A percentile compares a stretch with the other conserved stretches of the same genome.
phyloP scores from a whole-genome alignment of 768 basidiomycete genomes.

The Trametes coccinea region DNA sequence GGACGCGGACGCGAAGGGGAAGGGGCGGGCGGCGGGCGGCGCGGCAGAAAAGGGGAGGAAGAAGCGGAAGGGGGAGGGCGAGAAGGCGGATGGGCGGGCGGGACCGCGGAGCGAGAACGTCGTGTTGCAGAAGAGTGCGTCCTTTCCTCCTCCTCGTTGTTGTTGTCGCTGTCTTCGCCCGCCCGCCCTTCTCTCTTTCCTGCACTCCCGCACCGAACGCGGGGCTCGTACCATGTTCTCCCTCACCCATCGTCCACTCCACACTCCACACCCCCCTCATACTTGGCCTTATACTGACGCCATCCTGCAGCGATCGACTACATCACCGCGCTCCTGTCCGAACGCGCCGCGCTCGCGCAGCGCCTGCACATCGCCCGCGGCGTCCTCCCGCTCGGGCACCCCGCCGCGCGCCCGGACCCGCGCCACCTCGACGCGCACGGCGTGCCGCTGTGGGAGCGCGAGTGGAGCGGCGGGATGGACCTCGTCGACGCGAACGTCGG shows the following conservation, averaged over 20 bases:
- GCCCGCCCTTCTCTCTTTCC: too few species aligned
- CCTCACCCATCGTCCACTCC: neutral
- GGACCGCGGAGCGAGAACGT: constrained; percentile 91
- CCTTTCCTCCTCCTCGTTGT: too few species aligned
- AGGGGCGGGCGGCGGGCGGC: constrained; percentile 12
- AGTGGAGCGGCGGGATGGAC: constrained; percentile 76
- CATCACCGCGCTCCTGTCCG: constrained; percentile 62
- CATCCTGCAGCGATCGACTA: constrained; percentile 76
- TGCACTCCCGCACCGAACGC: too few species aligned
- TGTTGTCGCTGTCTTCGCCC: too few species aligned
- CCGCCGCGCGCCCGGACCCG: constrained; percentile 42
- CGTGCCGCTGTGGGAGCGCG: constrained; percentile 72
- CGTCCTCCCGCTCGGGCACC: constrained; percentile 61
- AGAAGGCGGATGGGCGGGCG: constrained; percentile 80
- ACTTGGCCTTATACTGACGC: constrained; percentile 2
- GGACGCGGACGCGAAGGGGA: constrained; percentile 32
- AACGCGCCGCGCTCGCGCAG: constrained; percentile 55
- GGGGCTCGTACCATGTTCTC: too few species aligned
- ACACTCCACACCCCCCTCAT: neutral
- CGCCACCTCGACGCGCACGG: constrained; percentile 27
- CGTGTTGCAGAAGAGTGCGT: constrained; percentile 84
- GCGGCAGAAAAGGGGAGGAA: constrained; percentile 22
- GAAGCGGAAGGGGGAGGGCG: constrained; percentile 39
- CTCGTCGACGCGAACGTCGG: constrained; percentile 38
- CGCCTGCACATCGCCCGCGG: constrained; percentile 63